Evolutionary conservation across 2,329 filamentous ascomycete genomes (phyloP).

Genomic region (Hypoxylon rubiginosum): DNA sequence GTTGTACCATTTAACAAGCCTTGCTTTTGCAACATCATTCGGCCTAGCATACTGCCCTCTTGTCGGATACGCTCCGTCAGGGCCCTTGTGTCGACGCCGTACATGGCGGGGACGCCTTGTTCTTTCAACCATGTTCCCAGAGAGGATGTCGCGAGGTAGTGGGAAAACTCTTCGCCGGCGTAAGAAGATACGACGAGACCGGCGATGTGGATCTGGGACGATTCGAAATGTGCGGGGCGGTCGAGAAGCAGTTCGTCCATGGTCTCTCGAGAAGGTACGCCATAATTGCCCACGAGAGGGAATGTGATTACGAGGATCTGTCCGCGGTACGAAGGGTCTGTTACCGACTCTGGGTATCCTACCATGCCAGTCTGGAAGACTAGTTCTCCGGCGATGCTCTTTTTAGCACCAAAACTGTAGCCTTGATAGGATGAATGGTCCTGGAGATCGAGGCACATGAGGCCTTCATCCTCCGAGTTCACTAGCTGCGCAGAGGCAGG

Average conservation of each 20-base stretch:
- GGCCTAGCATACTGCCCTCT: constrained; percentile 95
- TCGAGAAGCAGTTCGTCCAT: constrained; percentile 87
- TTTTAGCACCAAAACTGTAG: constrained; percentile 95
- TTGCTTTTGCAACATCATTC: constrained; percentile 81
- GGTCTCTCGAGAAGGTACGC: constrained; percentile 88
- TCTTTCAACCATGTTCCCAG: constrained; percentile 97
- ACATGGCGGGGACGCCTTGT: constrained; percentile 92
- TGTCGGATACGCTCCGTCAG: constrained; percentile 95
- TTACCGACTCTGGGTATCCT: constrained; percentile 94
- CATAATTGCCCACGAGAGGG: constrained; percentile 96
- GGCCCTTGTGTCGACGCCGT: constrained; percentile 92
- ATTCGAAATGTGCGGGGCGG: constrained; percentile 93
- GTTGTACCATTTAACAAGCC: constrained; percentile 59
- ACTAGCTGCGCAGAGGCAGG: constrained; percentile 74
- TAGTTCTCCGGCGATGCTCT: constrained; percentile 94
- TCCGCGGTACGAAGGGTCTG: constrained; percentile 87
- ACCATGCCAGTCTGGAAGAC: constrained; percentile 99
- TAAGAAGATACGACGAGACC: constrained; percentile 93
- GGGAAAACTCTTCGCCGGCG: constrained; percentile 93
- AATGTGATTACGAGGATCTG: constrained; percentile 98
- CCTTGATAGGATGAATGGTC: constrained; percentile 94
- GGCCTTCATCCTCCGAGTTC: constrained; percentile 67
- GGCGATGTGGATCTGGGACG: constrained; percentile 91
- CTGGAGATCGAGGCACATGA: constrained; percentile 90
- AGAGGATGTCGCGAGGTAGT: constrained; percentile 91